Base-by-base conservation (phyloP, 2,329 filamentous ascomycete genomes). In the Thelonectria discophora region DNA sequence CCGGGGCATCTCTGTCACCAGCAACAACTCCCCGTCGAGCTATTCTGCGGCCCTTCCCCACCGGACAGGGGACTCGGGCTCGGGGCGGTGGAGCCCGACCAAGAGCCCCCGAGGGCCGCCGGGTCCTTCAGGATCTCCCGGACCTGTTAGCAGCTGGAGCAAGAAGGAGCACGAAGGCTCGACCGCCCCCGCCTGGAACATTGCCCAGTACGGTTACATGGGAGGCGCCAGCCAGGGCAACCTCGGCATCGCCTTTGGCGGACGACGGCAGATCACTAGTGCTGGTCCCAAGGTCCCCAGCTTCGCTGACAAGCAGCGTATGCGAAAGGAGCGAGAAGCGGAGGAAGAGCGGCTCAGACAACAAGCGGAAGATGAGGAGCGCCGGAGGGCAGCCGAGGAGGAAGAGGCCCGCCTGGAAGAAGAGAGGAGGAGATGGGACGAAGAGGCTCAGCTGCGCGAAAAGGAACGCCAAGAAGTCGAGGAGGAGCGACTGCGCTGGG, bases 181-280 rank as follows among this genome's bases (percentile, higher is more conserved):
- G 46, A 97, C 94, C 2, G 84, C 89, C 24, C 95, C 95, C 0
- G 95, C 95, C 1, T 99, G 95, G 95, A 99, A 98, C 75, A 98
- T 98, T 69, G 91, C 94, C 59, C 95, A 99, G 75, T 99, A 99
- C 74, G 94, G 95, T 8, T 99, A 97, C 78, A 95, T 98, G 90
- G 95, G 95, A 60, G 95, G 95, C 50, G 95, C 95, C 24, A 97
- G 92, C 72, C 95, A 99, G 76, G 94, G 93, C 3, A 98, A 97
- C 71, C 88, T 97, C 64, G 95, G 95, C 17, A 93, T 99, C 69
- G 88, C 92, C 11, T 98, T 98, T 77, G 95, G 95, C 58, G 92
- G 90, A 17, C 87, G 94, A 70, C 88, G 95, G 62, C 95, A 99
- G 79, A 98, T 99, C 74, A 98, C 94, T 9, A 93, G 85, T 70